Conservation (phyloP, 345 rosid species). For the Aurinia saxatilis region DNA sequence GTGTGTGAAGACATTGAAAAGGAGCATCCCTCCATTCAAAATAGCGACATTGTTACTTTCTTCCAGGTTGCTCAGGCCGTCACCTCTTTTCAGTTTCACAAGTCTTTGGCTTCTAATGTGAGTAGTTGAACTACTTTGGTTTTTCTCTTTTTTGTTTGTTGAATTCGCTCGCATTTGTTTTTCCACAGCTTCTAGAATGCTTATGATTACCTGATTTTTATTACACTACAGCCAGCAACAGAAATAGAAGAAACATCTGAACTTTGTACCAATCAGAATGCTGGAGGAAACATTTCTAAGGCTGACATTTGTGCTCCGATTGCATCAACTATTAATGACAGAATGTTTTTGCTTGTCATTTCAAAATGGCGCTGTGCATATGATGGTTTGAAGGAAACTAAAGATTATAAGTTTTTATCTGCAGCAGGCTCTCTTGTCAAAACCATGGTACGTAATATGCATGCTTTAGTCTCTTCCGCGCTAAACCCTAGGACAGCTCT, state of each 20-base stretch:
- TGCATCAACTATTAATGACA: conserved; percentile 83
- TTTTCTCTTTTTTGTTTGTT: background rate
- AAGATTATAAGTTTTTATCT: conserved; percentile 65
- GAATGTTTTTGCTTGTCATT: conserved; percentile 72
- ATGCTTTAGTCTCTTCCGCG: background rate
- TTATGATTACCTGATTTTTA: background rate
- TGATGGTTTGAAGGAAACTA: conserved; percentile 82
- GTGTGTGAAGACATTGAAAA: conserved; percentile 73
- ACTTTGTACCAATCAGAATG: conserved; percentile 26
- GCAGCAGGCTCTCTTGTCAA: conserved; percentile 78
- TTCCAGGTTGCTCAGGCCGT: conserved; percentile 80
- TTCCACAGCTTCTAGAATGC: background rate
- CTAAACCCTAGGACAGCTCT: background rate
- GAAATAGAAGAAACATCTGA: conserved; percentile 35
- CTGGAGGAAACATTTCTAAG: conserved; percentile 42
- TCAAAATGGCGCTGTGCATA: conserved; percentile 81
- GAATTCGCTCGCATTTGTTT: background rate
- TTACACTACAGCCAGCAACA: conserved; percentile 35
- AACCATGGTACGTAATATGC: conserved; percentile 51
- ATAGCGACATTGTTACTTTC: conserved; percentile 57
- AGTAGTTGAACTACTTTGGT: conserved; percentile 24
- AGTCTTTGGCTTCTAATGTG: conserved; percentile 52
- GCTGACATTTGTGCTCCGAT: conserved; percentile 89
- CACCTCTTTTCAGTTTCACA: conserved; percentile 73
- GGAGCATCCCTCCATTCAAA: conserved; percentile 79